Conservation (phyloP, 345 rosid species). For the Arabidopsis arenosa region DNA sequence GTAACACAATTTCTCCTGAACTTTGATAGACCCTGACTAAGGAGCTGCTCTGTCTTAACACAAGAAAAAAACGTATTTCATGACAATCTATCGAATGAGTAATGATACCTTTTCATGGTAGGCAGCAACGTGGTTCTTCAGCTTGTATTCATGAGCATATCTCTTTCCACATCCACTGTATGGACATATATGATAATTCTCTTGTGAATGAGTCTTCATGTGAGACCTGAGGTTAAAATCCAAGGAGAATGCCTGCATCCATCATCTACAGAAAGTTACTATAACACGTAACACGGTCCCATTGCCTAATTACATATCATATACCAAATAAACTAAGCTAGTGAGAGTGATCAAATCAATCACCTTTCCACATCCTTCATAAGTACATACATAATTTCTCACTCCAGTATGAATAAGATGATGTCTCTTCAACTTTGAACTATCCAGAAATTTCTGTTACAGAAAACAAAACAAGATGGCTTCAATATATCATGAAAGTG, state of each 20-base stretch:
- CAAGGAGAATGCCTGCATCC: slow-evolving; percentile 90
- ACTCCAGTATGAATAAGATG: slow-evolving; percentile 93
- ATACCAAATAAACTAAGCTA: not conserved
- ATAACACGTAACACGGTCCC: not conserved
- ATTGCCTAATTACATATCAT: not conserved
- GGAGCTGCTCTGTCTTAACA: not conserved
- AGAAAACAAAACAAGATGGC: slow-evolving; percentile 27
- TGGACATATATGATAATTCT: slow-evolving; percentile 95
- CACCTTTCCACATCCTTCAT: slow-evolving; percentile 99
- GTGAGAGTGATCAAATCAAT: slow-evolving; percentile 42
- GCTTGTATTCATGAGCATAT: slow-evolving; percentile 98
- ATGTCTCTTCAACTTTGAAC: slow-evolving; percentile 98
- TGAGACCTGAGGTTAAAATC: slow-evolving; percentile 97
- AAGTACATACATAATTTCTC: slow-evolving; percentile 81
- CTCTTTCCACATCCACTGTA: slow-evolving; percentile 92
- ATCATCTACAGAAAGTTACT: slow-evolving; percentile 16
- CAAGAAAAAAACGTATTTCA: not conserved
- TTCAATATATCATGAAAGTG: not conserved
- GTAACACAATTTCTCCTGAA: not conserved
- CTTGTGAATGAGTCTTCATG: slow-evolving; percentile 99
- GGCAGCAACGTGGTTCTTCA: slow-evolving; percentile 80
- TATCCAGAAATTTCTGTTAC: slow-evolving; percentile 95
- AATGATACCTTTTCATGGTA: slow-evolving; percentile 81
- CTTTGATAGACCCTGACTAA: slow-evolving; percentile 3
- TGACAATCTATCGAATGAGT: not conserved